phyloP scores from a whole-genome alignment of 2,329 filamentous ascomycete genomes.

The Cladosporium sp. region DNA sequence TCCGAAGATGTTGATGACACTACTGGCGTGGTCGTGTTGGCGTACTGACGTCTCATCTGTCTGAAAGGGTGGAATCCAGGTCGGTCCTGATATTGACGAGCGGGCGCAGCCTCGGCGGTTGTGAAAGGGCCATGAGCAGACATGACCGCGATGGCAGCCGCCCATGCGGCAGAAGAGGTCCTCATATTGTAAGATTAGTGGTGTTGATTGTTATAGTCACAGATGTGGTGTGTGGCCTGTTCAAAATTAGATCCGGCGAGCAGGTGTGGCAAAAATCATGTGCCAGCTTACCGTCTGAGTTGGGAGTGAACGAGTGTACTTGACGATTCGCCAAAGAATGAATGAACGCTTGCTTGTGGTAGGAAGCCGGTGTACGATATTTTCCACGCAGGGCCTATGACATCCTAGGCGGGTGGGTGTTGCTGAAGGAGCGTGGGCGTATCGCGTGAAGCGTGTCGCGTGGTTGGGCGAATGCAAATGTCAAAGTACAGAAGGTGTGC shows the following conservation, averaged over 20 bases:
- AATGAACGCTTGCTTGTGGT: slow-evolving; percentile 19
- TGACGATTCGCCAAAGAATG: slow-evolving; percentile 37
- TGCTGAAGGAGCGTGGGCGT: slow-evolving; percentile 29
- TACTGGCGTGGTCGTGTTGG: slow-evolving; percentile 25
- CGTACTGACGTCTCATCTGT: slow-evolving; percentile 41
- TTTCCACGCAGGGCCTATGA: slow-evolving; percentile 18
- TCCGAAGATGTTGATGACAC: slow-evolving; percentile 6
- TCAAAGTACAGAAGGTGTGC: slow-evolving; percentile 8
- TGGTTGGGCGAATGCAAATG: slow-evolving; percentile 9
- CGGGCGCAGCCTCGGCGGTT: slow-evolving; percentile 47
- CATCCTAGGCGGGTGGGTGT: slow-evolving; percentile 23
- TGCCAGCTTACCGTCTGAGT: slow-evolving; percentile 32
- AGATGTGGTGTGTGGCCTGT: slow-evolving; percentile 16
- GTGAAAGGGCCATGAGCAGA: slow-evolving; percentile 42
- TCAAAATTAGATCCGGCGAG: slow-evolving; percentile 9
- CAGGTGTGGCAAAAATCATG: slow-evolving; percentile 14
- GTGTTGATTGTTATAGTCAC: slow-evolving; percentile 15
- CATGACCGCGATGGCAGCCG: slow-evolving; percentile 42
- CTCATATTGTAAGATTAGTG: slow-evolving; percentile 36
- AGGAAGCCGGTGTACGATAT: slow-evolving; percentile 15
- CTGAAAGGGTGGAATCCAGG: slow-evolving; percentile 48
- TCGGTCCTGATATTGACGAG: slow-evolving; percentile 33
- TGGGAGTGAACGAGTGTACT: slow-evolving; percentile 49
- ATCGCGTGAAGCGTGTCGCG: slow-evolving; percentile 20
- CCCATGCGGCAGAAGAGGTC: slow-evolving; percentile 43